Base-by-base conservation (phyloP, 148 eudicot genomes). In the Tetragonia tetragonoides region DNA sequence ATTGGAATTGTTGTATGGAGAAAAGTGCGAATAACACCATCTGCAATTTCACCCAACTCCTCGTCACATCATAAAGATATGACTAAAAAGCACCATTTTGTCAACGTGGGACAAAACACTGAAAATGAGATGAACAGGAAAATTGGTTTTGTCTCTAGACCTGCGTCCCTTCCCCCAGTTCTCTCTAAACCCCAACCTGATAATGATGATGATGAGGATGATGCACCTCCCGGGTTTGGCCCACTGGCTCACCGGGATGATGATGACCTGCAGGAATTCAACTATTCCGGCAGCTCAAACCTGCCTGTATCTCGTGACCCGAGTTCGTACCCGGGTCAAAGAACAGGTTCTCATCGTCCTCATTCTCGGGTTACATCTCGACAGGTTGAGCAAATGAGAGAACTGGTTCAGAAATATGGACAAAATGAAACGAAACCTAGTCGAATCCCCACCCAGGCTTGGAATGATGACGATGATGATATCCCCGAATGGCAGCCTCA, bases 401-500 rank as follows among this genome's bases (percentile, higher is more conserved):
- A 88, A 71, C 82, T 95, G 82, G 79, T 95, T 37, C 83, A 87
- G 56, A 93, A 91, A 87, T 95, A 95, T 75, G 99, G 99, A 6
- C 88, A 93, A 82, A 74, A 83, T 66, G 92, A 80, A 42, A 76
- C 74, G 34, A 51, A 16, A 23, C 17, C 74, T 1, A 42, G 34
- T 53, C 60, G 73, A 42, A 75, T 73, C 15, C 73, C 83, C 3
- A 73, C 81, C 23, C 73, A 84, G 70, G 84, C 84, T 0, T 93
- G 99, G 99, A 88, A 90, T 65, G 90, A 88, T 24, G 97, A 91
- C 10, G 99, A 95, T 12, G 97, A 95, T 51, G 98, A 95, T 68
- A 95, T 95, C 2, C 99, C 99, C 0, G 99, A 95, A 78, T 95
- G 99, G 99, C 88, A 87, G 75, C 99, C 99, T 0, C 84, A 90